Evolutionary conservation across 176 grass and related monocot species (phyloP), one percentile per base, ranked within the genome.

Genomic region (Rhynchospora breviuscula): DNA sequence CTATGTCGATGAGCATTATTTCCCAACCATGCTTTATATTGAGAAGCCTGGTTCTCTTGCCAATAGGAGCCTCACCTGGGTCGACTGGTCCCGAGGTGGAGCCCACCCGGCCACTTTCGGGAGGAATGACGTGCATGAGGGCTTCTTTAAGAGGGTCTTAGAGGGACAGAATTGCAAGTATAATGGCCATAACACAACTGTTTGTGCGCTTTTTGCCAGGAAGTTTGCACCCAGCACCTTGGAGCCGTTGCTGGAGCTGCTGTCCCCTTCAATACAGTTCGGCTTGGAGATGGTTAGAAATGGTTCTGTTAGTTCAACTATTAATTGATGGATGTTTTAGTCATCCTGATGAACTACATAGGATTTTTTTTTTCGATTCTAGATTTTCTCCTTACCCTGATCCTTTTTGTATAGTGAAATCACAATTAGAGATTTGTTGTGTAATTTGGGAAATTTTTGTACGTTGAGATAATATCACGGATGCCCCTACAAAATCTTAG

Each of bases 51-150:
- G 89, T 8, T 84, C 82, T 71, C 83, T 99, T 51, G 91, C 97
- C 11, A 96, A 99, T 58, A 93, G 97, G 79, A 99, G 91, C 54
- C 49, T 99, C 60, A 92, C 89, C 35, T 99, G 89, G 89, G 93
- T 99, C 4, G 97, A 99, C 79, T 99, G 97, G 93, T 99, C 91
- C 0, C 93, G 97, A 88, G 97, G 97, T 0, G 97, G 93, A 52
- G 84, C 97, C 45, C 97, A 99, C 87, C 97, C 97, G 25, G 97
- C 93, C n/a, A 99, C 96, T 0, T 99, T 99, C 84, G 97, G 93
- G 8, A 93, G 72, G 85, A 23, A 76, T 0, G 97, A 96, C 63
- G 72, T 99, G 59, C 90, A 79, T 0, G 87, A 96, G 59, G 88
- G 85, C 77, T 99, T 99, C 87, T 81, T 99, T 9, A 92, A 62